Percentiles rank a stretch among this genome's conserved stretches.
phyloP scores from a whole-genome alignment of 1,139 yeast genomes.

The Saccharomyces pastorianus region DNA sequence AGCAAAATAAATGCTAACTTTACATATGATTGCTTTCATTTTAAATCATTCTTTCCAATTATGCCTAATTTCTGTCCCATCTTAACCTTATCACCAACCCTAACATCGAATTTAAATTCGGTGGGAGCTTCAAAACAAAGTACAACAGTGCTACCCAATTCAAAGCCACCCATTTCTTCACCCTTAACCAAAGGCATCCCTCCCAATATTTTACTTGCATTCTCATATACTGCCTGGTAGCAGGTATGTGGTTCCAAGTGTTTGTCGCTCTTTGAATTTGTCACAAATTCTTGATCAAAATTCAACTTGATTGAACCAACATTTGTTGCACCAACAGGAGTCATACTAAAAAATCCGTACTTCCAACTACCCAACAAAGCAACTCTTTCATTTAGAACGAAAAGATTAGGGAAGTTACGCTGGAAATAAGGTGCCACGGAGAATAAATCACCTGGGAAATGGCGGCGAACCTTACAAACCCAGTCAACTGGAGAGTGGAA shows the following conservation, averaged over 20 bases:
- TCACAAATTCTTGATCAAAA: slow-evolving; percentile 83
- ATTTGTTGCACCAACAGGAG: slow-evolving; percentile 98
- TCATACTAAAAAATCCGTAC: slow-evolving; percentile 95
- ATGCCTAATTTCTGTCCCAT: slow-evolving; percentile 81
- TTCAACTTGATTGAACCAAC: slow-evolving; percentile 91
- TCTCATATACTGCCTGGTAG: slow-evolving; percentile 86
- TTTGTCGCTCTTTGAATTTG: slow-evolving; percentile 42
- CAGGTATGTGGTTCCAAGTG: slow-evolving; percentile 61
- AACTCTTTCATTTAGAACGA: slow-evolving; percentile 90
- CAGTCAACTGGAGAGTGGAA: slow-evolving; percentile 95
- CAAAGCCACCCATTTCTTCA: slow-evolving; percentile 95
- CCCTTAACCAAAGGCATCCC: slow-evolving; percentile 90
- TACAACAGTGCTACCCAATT: slow-evolving; percentile 91
- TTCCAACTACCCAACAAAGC: slow-evolving; percentile 94
- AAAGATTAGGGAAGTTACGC: slow-evolving; percentile 72
- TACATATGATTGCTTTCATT: slow-evolving; percentile 25
- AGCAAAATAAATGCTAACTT: background rate
- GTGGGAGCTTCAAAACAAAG: slow-evolving; percentile 93
- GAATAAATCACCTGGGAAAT: slow-evolving; percentile 90
- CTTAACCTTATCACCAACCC: slow-evolving; percentile 66
- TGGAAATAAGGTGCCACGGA: slow-evolving; percentile 97
- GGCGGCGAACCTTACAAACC: slow-evolving; percentile 91
- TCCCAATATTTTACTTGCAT: slow-evolving; percentile 69
- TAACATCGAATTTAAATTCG: slow-evolving; percentile 59
- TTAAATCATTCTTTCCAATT: slow-evolving; percentile 9